A percentile compares a stretch with the other conserved stretches of the same genome.
Conservation (phyloP, 1,284 basidiomycete genomes). For the Leccinum cinnamomeum region DNA sequence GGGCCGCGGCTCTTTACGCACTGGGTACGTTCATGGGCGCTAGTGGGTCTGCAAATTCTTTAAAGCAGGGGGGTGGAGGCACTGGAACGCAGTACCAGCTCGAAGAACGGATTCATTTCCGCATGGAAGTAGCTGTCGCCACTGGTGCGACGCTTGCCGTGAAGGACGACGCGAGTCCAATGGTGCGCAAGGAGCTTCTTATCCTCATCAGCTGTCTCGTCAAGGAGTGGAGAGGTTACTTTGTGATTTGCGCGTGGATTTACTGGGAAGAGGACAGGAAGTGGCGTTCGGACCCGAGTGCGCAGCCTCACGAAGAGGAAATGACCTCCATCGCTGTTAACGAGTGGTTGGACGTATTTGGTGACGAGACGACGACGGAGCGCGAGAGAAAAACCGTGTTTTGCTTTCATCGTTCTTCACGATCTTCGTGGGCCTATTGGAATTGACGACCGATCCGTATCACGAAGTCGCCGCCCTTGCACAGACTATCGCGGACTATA, state of each 20-base stretch:
- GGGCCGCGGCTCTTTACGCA: slow-evolving; percentile 89
- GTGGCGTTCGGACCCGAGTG: slow-evolving; percentile 43
- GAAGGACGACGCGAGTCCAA: slow-evolving; percentile 83
- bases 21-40: slow-evolving; percentile 94
- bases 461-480: slow-evolving; percentile 91
- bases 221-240: slow-evolving; percentile 95
- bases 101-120: slow-evolving; percentile 76
- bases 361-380: slow-evolving; percentile 63
- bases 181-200: slow-evolving; percentile 85
- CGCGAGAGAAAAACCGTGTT: slow-evolving; percentile 79
- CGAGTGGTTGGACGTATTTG: slow-evolving; percentile 73
- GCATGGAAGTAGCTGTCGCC: slow-evolving; percentile 78
- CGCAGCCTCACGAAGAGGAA: slow-evolving; percentile 55
- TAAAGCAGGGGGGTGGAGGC: slow-evolving; percentile 78
- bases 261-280: slow-evolving; percentile 87
- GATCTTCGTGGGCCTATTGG: slow-evolving; percentile 87
- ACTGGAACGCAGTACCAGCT: slow-evolving; percentile 83
- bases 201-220: slow-evolving; percentile 92
- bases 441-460: slow-evolving; percentile 92
- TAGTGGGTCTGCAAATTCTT: slow-evolving; percentile 69
- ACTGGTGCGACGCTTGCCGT: slow-evolving; percentile 77
- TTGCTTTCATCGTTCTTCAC: slow-evolving; percentile 90
- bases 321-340: slow-evolving; percentile 69
- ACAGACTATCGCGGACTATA: slow-evolving; percentile 90
- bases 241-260: slow-evolving; percentile 94